These are phyloP conservation scores for Eucalyptus erythrocorys DNA, from an alignment of 345 rosid species.

Conservation along the genomic window DNA sequence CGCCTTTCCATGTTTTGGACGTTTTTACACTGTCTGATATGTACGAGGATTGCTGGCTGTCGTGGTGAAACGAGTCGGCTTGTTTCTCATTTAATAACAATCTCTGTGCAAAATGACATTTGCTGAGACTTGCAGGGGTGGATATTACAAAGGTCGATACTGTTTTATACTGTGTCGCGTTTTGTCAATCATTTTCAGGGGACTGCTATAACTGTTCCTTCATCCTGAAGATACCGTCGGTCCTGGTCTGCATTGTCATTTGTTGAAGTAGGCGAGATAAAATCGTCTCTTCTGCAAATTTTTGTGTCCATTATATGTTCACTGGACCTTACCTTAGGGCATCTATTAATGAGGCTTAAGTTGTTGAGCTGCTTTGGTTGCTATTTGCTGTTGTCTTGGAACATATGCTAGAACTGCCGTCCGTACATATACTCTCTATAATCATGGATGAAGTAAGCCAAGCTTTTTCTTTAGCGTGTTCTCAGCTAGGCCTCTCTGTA, in stretches of 20 bases:
- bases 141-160: background rate
- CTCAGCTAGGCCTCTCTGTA: background rate
- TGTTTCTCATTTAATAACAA: background rate
- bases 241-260: background rate
- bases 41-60: background rate
- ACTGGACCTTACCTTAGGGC: background rate
- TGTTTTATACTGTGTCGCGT: background rate
- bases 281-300: background rate
- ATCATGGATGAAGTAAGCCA: background rate
- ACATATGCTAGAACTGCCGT: background rate
- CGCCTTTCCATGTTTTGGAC: background rate
- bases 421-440: background rate
- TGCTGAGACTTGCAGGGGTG: background rate
- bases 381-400: background rate
- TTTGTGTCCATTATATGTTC: background rate
- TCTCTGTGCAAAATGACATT: background rate
- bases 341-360: background rate
- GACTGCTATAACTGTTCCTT: background rate
- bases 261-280: background rate
- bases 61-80: background rate
- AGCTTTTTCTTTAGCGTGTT: background rate
- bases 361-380: background rate
- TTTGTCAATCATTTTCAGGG: background rate
- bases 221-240: background rate
- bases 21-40: background rate